A percentile compares a stretch with the other conserved stretches of the same genome.
phyloP scores from a whole-genome alignment of 1,139 yeast genomes.

The Yamadazyma trypodendri region DNA sequence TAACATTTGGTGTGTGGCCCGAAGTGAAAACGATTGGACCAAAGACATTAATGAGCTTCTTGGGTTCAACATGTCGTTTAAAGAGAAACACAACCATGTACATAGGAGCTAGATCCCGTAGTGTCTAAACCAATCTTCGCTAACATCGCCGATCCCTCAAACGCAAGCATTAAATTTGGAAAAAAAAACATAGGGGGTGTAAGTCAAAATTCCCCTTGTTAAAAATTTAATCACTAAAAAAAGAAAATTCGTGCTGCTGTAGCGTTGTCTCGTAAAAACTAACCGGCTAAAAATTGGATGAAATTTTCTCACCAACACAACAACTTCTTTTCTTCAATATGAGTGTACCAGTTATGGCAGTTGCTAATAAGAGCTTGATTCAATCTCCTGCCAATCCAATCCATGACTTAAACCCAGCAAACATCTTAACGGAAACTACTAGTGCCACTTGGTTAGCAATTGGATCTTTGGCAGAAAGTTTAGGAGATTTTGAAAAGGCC shows the following conservation, averaged over 20 bases:
- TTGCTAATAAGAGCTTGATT: conserved; percentile 1
- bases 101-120: neutral
- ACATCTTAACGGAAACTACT: conserved; percentile 58
- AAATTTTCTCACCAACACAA: conserved; percentile 3
- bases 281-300: conserved; percentile 2
- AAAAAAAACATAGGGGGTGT: conserved; percentile 2
- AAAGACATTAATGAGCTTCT: conserved; percentile 80
- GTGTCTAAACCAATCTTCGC: neutral
- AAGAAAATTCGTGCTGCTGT: neutral
- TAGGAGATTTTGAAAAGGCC: conserved; percentile 89
- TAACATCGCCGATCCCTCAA: neutral
- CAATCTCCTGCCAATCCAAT: conserved; percentile 8
- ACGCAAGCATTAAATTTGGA: conserved; percentile 6
- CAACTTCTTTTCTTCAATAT: conserved; percentile 2
- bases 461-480: conserved; percentile 84
- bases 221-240: neutral
- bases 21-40: conserved; percentile 86
- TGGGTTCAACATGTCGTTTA: conserved; percentile 86
- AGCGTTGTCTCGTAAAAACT: conserved; percentile 2
- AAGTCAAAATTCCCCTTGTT: neutral
- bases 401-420: conserved; percentile 14
- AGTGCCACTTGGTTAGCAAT: conserved; percentile 93
- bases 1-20: conserved; percentile 90
- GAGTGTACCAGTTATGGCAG: conserved; percentile 5
- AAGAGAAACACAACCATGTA: conserved; percentile 9